phyloP scores from a whole-genome alignment of 257 asterid genomes.

The Euphrasia confusa region DNA sequence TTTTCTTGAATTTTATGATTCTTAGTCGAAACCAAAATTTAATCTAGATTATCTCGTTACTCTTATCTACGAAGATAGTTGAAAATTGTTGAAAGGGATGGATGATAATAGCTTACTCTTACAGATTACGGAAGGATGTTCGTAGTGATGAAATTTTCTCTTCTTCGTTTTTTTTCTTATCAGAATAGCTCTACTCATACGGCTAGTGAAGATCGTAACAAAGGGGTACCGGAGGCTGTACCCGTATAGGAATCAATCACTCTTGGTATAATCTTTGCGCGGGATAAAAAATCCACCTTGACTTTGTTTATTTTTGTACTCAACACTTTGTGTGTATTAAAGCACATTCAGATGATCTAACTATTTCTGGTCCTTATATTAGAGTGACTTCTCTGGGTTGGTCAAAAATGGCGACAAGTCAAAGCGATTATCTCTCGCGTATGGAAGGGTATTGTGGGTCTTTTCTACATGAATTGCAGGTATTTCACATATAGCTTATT shows the following conservation, averaged over 20 bases:
- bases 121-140: no score
- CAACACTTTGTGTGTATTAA: neutral
- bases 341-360: neutral
- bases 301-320: neutral
- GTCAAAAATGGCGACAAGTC: slow-evolving; percentile 41
- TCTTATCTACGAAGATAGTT: neutral
- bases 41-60: neutral
- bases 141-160: neutral
- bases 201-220: slow-evolving; percentile 3
- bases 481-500: slow-evolving; percentile 15
- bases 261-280: neutral
- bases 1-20: neutral
- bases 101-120: no score
- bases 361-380: neutral
- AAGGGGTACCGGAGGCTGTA: neutral
- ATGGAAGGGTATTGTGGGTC: slow-evolving; percentile 67
- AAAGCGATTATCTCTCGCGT: slow-evolving; percentile 39
- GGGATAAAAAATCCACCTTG: neutral
- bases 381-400: slow-evolving; percentile 27
- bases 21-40: no score
- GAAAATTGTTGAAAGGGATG: neutral
- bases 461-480: slow-evolving; percentile 77
- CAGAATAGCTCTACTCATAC: no score
- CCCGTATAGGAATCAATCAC: neutral
- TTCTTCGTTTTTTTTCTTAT: no score